Base-by-base conservation (phyloP, 495 filamentous ascomycete genomes). In the Parmelia sp. region DNA sequence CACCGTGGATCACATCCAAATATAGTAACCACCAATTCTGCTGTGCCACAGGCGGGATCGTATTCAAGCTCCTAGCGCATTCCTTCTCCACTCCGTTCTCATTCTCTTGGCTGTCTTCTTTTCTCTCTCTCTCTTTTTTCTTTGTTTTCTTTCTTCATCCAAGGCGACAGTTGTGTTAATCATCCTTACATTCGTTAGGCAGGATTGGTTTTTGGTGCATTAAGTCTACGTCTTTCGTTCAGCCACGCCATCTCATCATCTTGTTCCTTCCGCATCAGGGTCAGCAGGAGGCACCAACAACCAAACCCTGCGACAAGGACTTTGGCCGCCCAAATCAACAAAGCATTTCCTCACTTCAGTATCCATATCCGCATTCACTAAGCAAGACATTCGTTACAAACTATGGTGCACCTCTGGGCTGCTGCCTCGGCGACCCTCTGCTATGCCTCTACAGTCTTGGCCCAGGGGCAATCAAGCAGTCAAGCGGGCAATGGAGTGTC, bases 391-490 rank as follows among this genome's bases (percentile, higher is more conserved):
- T 51, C 10, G 47, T 64, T n/a, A 37, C 51, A 60, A 60, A 36
- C 15, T 17, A 71, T 71, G 69, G 36, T 62, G 31, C 49, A 62
- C 36, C 58, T 66, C 35, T 56, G 66, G 60, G 60, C 62, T 47
- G 57, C 62, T 56, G 69, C 61, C 42, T 60, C 62, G 17, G 36
- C 78, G 57, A 76, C 73, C 62, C 67, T 76, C 17, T 67, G 76
- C 68, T 75, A 74, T 58, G 73, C 73, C 47, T 78, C 74, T 12
- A 65, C 71, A 55, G 55, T 67, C 21, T 47, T 66, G 23, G 76
- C 68, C 19, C 71, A 55, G 17, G 51, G 51, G 51, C 51, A 70
- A 64, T 64, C 62, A 44, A 64, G 62, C 56, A 64, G 62, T 64
- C 62, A 64, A 64, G 62, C 62, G 33, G 62, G 62, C 44, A 59